phyloP scores from a whole-genome alignment of 441 rosid genomes.

The Viola pubescens region DNA sequence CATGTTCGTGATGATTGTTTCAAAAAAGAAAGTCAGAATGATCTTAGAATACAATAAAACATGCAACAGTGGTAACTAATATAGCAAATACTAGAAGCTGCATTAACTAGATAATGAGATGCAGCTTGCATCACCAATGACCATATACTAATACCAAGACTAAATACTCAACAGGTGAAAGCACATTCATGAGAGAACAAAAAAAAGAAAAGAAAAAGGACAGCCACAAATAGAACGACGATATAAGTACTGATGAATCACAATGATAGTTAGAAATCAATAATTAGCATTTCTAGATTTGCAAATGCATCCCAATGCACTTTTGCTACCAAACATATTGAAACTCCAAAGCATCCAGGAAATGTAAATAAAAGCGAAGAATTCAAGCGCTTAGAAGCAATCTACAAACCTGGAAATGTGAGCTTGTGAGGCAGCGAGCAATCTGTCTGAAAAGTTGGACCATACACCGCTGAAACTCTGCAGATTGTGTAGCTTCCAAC shows the following conservation, averaged over 20 bases:
- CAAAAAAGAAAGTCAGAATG: too few relatives aligned
- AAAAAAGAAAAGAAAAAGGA: too few relatives aligned
- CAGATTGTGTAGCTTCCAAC: slow-evolving; percentile 79
- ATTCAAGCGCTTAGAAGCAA: slow-evolving; percentile 2
- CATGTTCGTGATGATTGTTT: too few relatives aligned
- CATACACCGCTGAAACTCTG: slow-evolving; percentile 85
- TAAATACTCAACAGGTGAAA: too few relatives aligned
- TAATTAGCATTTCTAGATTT: neutral
- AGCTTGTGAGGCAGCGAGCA: slow-evolving; percentile 81
- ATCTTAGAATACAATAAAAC: too few relatives aligned
- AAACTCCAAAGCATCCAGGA: neutral
- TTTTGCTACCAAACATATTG: neutral
- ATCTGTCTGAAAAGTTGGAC: slow-evolving; percentile 84
- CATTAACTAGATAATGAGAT: too few relatives aligned
- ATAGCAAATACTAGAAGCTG: too few relatives aligned
- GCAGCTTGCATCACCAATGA: too few relatives aligned
- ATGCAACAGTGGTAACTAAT: too few relatives aligned
- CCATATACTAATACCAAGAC: too few relatives aligned
- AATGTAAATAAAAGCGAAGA: neutral
- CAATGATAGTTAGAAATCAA: neutral
- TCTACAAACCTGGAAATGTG: slow-evolving; percentile 78
- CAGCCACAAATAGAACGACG: too few relatives aligned
- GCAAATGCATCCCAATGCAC: neutral
- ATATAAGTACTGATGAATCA: neutral
- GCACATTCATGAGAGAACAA: too few relatives aligned